These are phyloP conservation scores for Yamadazyma pseudoaaseri DNA, from an alignment of 1,139 yeast species.

Conservation along the genomic window DNA sequence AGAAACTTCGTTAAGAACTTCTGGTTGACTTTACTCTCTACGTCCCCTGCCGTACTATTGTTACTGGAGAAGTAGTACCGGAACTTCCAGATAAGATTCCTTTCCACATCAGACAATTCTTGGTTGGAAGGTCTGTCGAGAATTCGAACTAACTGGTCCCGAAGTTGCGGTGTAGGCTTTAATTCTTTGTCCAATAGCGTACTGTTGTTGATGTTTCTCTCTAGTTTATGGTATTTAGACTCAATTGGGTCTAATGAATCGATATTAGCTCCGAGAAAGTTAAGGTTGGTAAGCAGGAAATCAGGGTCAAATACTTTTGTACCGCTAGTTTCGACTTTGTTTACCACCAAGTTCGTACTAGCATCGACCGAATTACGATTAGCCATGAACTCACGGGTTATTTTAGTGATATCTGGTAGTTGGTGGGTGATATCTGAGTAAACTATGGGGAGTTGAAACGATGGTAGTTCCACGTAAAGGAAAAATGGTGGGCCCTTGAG, in stretches of 20 bases:
- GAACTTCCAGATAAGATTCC: slow-evolving; percentile 88
- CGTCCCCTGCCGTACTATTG: slow-evolving; percentile 17
- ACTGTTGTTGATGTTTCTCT: slow-evolving; percentile 73
- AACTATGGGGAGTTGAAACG: slow-evolving; percentile 79
- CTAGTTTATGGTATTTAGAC: slow-evolving; percentile 77
- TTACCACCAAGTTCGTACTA: slow-evolving; percentile 29
- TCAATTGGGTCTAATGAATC: slow-evolving; percentile 59
- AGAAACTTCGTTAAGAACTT: slow-evolving; percentile 76
- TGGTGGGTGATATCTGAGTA: slow-evolving; percentile 56
- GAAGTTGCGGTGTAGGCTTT: slow-evolving; percentile 81
- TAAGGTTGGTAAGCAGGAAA: slow-evolving; percentile 21
- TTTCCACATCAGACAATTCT: slow-evolving; percentile 77
- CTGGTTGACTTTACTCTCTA: slow-evolving; percentile 28
- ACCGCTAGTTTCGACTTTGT: slow-evolving; percentile 34
- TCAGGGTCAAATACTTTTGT: slow-evolving; percentile 41
- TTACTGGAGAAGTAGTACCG: slow-evolving; percentile 80
- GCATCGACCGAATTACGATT: slow-evolving; percentile 11
- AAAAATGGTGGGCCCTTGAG: slow-evolving; percentile 32
- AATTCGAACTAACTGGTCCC: slow-evolving; percentile 71
- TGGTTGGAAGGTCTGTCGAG: slow-evolving; percentile 81
- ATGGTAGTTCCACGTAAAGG: slow-evolving; percentile 67
- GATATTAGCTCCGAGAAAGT: slow-evolving; percentile 1
- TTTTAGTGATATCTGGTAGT: slow-evolving; percentile 15
- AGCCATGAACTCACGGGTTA: slow-evolving; percentile 7
- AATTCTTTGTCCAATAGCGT: slow-evolving; percentile 78